Evolutionary conservation across 768 basidiomycete genomes (phyloP), one percentile per base, ranked within the genome.

Genomic region (Russula emetica): DNA sequence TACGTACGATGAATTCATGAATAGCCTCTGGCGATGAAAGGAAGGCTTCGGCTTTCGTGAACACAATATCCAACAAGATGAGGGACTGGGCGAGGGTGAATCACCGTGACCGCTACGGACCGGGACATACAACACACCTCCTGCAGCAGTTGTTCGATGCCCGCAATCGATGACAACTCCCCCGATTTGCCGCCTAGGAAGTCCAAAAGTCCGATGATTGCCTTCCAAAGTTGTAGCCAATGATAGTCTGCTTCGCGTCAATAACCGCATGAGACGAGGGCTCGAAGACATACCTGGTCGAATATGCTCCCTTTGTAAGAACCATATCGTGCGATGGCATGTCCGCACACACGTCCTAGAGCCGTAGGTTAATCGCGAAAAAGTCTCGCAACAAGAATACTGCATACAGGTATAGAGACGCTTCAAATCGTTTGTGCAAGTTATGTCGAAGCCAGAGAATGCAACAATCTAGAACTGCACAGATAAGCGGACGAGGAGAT

Each of bases 361-460:
- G 24, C 34, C 34, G n/a, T 63, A 45, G 26, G 24, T 30, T 47
- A 56, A 49, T n/a, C 26, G 2, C 3, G 55, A 26, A 14, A 32
- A 32, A 9, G 6, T 50, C 22, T 13, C 32, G 13, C 16, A 50
- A 50, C 5, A 53, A 13, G 8, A 24, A 56, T 52, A 36, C 14
- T 22, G 72, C 84, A 51, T 68, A 86, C 87, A 77, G 73, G 67
- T 86, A 87, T 7, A 81, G 80, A 32, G 78, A 74, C 0, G 82
- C 79, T 62, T 87, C 84, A 5, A 88, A 73, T 32, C 76, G 79
- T 67, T 81, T 86, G 61, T 87, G 84, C 34, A 89, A 73, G 69
- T 87, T 88, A 67, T 90, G 87, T 20, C 85, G 82, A 30, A 88
- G 72, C 85, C 86, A 89, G 16, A 89, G 75, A 7, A 85, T 77